These are phyloP conservation scores for Spongospora subterranea DNA, from an alignment of 208 protist genomes.

Conservation along the genomic window DNA sequence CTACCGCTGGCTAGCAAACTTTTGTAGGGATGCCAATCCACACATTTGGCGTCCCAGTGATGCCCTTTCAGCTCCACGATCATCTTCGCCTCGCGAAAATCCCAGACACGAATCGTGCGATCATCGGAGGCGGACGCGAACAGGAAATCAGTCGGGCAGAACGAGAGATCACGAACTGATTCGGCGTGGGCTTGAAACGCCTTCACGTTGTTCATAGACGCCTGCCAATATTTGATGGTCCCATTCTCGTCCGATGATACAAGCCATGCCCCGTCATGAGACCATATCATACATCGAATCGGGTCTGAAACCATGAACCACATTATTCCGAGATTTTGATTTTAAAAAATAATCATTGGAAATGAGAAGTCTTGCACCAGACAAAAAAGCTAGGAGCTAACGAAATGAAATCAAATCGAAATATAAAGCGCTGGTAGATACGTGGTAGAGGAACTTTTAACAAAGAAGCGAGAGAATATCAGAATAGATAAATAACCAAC, in stretches of 20 bases:
- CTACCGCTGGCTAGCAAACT: conserved; percentile 71
- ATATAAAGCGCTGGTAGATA: not conserved
- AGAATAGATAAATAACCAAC: too few species aligned
- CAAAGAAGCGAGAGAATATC: too few species aligned
- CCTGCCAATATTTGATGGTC: conserved; percentile 84
- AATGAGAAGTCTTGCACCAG: not conserved
- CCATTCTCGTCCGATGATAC: conserved; percentile 77
- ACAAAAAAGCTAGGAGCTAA: not conserved
- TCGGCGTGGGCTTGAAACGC: conserved; percentile 75
- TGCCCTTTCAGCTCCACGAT: conserved; percentile 70
- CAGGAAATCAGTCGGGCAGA: conserved; percentile 80
- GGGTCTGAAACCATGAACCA: conserved; percentile 38
- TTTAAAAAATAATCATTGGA: not conserved
- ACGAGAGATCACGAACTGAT: conserved; percentile 63
- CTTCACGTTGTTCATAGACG: conserved; percentile 84
- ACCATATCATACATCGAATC: conserved; percentile 83
- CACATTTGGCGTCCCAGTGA: conserved; percentile 82
- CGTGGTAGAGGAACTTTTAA: not conserved
- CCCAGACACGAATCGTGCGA: conserved; percentile 72
- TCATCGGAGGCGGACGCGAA: conserved; percentile 83
- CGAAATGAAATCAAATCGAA: not conserved
- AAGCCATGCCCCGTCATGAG: conserved; percentile 81
- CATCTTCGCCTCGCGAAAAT: conserved; percentile 64
- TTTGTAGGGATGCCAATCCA: conserved; percentile 84
- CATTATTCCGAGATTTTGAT: too few species aligned